Base-by-base conservation (phyloP, 345 rosid species). In the Ricinus communis region DNA sequence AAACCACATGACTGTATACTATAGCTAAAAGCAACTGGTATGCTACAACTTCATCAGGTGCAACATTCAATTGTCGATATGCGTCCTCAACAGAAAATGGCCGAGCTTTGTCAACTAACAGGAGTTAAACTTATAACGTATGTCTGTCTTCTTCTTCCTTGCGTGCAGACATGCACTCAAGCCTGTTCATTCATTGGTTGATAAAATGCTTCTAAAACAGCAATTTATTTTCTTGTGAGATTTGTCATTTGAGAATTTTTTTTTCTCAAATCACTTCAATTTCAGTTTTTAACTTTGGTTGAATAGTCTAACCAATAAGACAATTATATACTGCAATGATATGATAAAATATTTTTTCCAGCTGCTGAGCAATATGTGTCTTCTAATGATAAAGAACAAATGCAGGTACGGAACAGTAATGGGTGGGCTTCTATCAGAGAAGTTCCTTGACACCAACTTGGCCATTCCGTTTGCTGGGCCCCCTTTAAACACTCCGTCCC, bases 51-150 rank as follows among this genome's bases (percentile, higher is more conserved):
- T 68, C 8, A 51, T 77, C 78, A 91, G 98, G 98, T 93, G 80
- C 98, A 93, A 82, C 97, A 93, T 83, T 91, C 97, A 71, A 76
- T 91, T 75, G 96, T 91, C 55, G 98, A 93, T 65, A 88, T 91
- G 97, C 98, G 97, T 55, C 98, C 97, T 68, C 98, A 90, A 66
- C 94, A 88, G 81, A 88, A 81, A 82, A 93, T 93, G 98, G 91
- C 93, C 62, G 97, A 93, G 85, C 94, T 93, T 63, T 93, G 98
- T 70, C 85, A 85, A 81, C 89, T 86, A 52, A 82, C 97, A 19
- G 98, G 98, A 72, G 94, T 93, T 76, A 90, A 93, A 81, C 96
- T 93, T 68, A 90, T 93, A 75, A 93, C 98, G 97, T 93, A 71
- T 63, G 57, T 80, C 76, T 78, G 77, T 54, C 82, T 68, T 27